A percentile compares a stretch with the other conserved stretches of the same genome.
Conservation (phyloP, 768 basidiomycete species). For the Lentinula raphanica region DNA sequence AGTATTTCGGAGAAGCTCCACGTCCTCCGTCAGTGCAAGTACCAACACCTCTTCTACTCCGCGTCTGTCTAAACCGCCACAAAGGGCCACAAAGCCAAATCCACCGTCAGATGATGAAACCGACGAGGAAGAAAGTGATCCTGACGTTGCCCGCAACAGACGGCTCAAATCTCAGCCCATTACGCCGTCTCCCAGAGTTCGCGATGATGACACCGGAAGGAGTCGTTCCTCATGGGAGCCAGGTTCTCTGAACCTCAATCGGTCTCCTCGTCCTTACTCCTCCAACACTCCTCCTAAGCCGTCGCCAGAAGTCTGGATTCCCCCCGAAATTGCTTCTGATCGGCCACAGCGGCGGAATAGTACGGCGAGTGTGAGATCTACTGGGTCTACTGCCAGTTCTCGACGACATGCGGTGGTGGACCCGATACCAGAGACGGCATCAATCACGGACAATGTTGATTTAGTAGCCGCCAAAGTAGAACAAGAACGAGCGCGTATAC, state of each 20-base stretch:
- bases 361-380: slow-evolving; percentile 5
- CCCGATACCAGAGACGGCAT: slow-evolving; percentile 1
- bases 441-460: neutral
- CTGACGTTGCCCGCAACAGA: neutral
- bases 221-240: neutral
- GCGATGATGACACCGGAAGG: neutral
- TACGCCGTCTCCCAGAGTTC: neutral
- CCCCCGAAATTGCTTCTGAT: neutral
- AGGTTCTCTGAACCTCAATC: neutral
- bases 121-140: slow-evolving; percentile 1
- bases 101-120: neutral
- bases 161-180: neutral
- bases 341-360: slow-evolving; percentile 2
- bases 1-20: neutral
- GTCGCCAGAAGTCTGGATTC: slow-evolving; percentile 3
- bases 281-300: neutral
- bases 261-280: neutral
- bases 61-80: neutral
- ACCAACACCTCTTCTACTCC: neutral
- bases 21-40: slow-evolving; percentile 1
- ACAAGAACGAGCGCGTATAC: slow-evolving; percentile 1
- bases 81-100: neutral
- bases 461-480: neutral
- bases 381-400: slow-evolving; percentile 5
- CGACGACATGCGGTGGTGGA: neutral